phyloP scores from a whole-genome alignment of 306 rosid species.

The Inga oerstediana region DNA sequence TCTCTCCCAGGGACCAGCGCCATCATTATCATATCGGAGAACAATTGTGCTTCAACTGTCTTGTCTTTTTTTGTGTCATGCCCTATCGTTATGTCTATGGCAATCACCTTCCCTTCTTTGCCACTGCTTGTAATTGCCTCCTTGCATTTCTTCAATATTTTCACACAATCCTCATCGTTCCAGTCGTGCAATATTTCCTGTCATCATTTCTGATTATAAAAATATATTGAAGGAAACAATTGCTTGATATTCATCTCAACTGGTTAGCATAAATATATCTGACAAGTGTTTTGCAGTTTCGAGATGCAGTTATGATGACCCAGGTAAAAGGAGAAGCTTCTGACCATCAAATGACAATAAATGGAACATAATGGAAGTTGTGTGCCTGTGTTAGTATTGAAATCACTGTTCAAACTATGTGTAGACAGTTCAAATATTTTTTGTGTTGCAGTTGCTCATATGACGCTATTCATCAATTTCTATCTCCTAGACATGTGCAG shows the following conservation, averaged over 20 bases:
- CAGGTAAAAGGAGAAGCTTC: not conserved
- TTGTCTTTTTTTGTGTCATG: not conserved
- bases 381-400: not conserved
- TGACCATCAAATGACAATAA: not conserved
- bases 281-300: not conserved
- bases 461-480: not conserved
- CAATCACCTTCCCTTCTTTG: not conserved
- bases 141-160: slow-evolving; percentile 39
- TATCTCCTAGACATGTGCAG: not conserved
- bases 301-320: not conserved
- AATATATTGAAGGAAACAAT: not conserved
- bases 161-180: slow-evolving; percentile 38
- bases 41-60: not conserved
- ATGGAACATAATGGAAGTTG: not conserved
- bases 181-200: slow-evolving; percentile 44
- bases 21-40: slow-evolving; percentile 40
- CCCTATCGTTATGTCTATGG: not conserved
- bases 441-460: not conserved
- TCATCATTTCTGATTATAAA: not conserved
- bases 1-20: slow-evolving; percentile 19
- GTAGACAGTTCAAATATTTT: no score
- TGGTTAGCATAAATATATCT: not conserved
- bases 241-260: not conserved
- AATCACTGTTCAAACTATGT: not conserved
- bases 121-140: slow-evolving; percentile 34